Base-by-base conservation (phyloP, 352 stramenopile genomes). In the Globisporangium okanoganense region DNA sequence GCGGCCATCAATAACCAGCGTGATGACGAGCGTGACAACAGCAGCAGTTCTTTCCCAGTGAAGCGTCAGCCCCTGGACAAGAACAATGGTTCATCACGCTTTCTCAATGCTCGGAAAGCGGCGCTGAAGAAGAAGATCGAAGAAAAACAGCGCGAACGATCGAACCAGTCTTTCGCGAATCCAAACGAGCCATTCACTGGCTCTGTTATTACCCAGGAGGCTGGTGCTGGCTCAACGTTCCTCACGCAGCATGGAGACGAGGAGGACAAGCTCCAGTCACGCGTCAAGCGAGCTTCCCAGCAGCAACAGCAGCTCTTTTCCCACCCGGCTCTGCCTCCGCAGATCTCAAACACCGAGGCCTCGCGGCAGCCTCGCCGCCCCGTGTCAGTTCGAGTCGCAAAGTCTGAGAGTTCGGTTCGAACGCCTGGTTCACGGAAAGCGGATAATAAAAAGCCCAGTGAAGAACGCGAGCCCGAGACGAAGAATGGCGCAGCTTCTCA, bases 211-310 rank as follows among this genome's bases (percentile, higher is more conserved):
- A 13, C 16, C 45, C 36, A 43, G 4, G n/a, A 5, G 13, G 18
- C 20, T 52, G 27, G 25, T 3, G 24, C 50, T 56, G 43, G 52
- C 0, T 36, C 63, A 0, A 82, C 75, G 6, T 84, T 82, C 48
- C 62, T 81, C 16, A 84, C 72, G 0, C 75, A 84, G 38, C 61
- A 60, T 41, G 73, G 76, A 48, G 75, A 79, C 8, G 71, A 79
- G 22, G 72, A 78, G 43, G 74, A 18, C 48, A 71, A 44, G 29
- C 49, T 67, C 1, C 36, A 27, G 16, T 22, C 54, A 0, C 45
- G 47, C 13, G 16, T 20, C 29, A 56, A 61, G 27, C 24, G 41
- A 61, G 44, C 14, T 22, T 29, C 47, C 10, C 47, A 50, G n/a
- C 31, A 36, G 36, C 56, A 27, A n/a, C n/a, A n/a, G 18, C 27